Conservation (phyloP, 176 grass and related monocot genomes). For the Tuctoria greenei region DNA sequence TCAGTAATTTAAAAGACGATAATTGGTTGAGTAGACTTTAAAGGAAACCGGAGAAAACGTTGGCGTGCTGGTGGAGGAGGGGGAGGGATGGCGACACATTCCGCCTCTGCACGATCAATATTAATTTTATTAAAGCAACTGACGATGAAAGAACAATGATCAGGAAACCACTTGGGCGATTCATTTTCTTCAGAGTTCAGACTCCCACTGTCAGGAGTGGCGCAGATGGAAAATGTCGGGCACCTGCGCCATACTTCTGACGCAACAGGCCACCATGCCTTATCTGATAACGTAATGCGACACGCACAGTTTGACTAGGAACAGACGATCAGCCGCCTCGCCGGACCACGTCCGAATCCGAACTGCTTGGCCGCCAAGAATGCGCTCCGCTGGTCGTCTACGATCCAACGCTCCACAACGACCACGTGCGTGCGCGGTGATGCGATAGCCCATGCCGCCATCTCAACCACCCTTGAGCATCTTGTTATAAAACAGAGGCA, state of each 20-base stretch:
- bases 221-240: neutral
- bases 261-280: neutral
- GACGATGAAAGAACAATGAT: neutral
- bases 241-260: neutral
- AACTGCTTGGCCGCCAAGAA: neutral
- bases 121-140: neutral
- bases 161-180: neutral
- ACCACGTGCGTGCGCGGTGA: neutral
- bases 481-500: conserved; percentile 1
- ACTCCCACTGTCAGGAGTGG: neutral
- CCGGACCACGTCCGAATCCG: neutral
- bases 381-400: neutral
- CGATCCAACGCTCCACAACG: neutral
- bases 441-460: neutral
- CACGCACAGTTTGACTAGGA: neutral
- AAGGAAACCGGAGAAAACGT: too few relatives aligned
- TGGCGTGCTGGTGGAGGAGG: too few relatives aligned
- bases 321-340: neutral
- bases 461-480: neutral
- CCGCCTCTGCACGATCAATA: too few relatives aligned
- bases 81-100: neutral
- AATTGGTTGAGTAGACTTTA: too few relatives aligned
- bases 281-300: neutral
- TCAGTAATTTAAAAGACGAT: too few relatives aligned
- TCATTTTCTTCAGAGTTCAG: neutral